Percentiles rank a stretch among this genome's conserved stretches.
These are phyloP conservation scores for Russula virescens DNA, from an alignment of 768 basidiomycete species.

Conservation along the genomic window DNA sequence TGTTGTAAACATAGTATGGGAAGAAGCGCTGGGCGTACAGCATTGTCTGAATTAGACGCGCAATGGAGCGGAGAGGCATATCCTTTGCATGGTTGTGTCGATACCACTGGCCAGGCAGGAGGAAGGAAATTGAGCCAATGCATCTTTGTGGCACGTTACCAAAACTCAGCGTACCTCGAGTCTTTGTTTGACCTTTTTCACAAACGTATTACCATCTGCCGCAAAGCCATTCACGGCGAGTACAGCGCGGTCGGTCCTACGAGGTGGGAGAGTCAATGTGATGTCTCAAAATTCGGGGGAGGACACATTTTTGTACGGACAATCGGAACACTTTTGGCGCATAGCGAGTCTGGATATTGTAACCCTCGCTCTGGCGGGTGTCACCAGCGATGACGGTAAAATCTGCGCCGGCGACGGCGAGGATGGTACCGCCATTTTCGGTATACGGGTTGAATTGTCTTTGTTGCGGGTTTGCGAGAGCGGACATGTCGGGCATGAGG, in stretches of 20 bases:
- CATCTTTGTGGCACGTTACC: neutral
- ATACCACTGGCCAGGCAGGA: slow-evolving; percentile 68
- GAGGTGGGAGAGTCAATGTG: slow-evolving; percentile 8
- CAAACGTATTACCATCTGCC: slow-evolving; percentile 96
- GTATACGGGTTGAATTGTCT: slow-evolving; percentile 83
- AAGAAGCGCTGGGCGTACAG: slow-evolving; percentile 94
- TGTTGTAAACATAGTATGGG: slow-evolving; percentile 97
- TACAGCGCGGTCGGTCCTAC: slow-evolving; percentile 85
- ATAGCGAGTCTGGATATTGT: slow-evolving; percentile 95
- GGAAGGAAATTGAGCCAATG: neutral
- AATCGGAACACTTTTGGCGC: slow-evolving; percentile 92
- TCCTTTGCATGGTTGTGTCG: slow-evolving; percentile 94
- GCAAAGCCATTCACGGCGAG: slow-evolving; percentile 96
- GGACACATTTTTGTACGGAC: slow-evolving; percentile 43
- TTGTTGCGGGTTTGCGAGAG: slow-evolving; percentile 38
- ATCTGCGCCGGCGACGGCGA: slow-evolving; percentile 90
- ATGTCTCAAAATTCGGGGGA: neutral
- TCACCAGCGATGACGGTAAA: slow-evolving; percentile 96
- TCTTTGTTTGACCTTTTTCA: slow-evolving; percentile 92
- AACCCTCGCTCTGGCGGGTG: slow-evolving; percentile 96
- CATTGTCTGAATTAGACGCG: slow-evolving; percentile 98
- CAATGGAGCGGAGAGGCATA: slow-evolving; percentile 95
- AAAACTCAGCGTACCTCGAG: slow-evolving; percentile 63
- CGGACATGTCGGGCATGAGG: slow-evolving; percentile 23
- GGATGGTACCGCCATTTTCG: slow-evolving; percentile 93